These are phyloP conservation scores for Aleurites moluccanus DNA, from an alignment of 441 rosid genomes.

Conservation along the genomic window DNA sequence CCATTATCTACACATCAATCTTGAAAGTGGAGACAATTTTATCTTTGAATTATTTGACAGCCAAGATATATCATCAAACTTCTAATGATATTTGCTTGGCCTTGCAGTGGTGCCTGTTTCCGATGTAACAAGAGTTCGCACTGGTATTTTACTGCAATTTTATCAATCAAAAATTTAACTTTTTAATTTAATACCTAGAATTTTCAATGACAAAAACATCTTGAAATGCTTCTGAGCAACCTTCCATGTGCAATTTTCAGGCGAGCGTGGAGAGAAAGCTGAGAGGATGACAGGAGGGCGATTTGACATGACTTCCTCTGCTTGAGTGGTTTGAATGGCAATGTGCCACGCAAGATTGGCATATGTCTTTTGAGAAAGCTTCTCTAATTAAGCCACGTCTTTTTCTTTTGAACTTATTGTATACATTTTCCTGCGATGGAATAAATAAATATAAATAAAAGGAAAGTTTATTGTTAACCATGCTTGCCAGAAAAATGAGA, in stretches of 20 bases:
- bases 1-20: not conserved
- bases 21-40: not conserved
- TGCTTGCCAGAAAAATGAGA: not conserved
- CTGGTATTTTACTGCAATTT: slow-evolving; percentile 45
- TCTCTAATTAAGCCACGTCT: not conserved
- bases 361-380: not conserved
- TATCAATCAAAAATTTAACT: not conserved
- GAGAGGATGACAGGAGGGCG: slow-evolving; percentile 86
- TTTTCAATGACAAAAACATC: not conserved
- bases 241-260: slow-evolving; percentile 34
- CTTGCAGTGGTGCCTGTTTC: slow-evolving; percentile 74
- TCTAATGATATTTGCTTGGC: slow-evolving; percentile 26
- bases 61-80: not conserved
- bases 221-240: not conserved
- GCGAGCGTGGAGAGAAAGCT: slow-evolving; percentile 81
- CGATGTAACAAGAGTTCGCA: slow-evolving; percentile 77
- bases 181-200: not conserved
- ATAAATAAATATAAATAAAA: not conserved
- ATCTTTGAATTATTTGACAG: not conserved
- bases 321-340: slow-evolving; percentile 16
- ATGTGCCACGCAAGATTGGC: not conserved
- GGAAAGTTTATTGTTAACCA: not conserved
- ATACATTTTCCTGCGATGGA: not conserved
- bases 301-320: slow-evolving; percentile 44
- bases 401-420: not conserved